Base-by-base conservation (phyloP, 768 basidiomycete genomes). In the Lentinula guzmanii region DNA sequence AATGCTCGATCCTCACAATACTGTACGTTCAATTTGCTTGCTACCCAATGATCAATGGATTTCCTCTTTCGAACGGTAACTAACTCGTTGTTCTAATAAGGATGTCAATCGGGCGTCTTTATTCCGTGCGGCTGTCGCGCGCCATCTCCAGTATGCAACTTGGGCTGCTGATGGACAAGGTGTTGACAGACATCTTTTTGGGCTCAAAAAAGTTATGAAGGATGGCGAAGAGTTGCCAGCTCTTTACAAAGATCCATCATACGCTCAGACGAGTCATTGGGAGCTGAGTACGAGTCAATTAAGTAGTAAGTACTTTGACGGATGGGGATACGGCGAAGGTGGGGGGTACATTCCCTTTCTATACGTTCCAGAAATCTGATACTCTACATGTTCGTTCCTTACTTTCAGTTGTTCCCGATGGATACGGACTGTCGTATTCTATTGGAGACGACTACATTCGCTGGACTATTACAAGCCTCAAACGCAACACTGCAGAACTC, bases 271-370 rank as follows among this genome's bases (percentile, higher is more conserved):
- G 48, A 85, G 72, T 63, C 91, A 96, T 72, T 99, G 97, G 97
- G 91, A 96, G 74, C 76, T 98, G 66, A 91, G 88, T 43, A 99
- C 97, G 18, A 90, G 87, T 64, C 92, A 97, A 73, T 76, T 98
- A 61, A 89, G 87, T 54, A 88, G 85, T 48, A 79, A 79, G 55
- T 95, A 82, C 72, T 77, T 99, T 37, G 92, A 95, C 66, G 94
- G 94, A 21, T 98, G 96, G 96, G 97, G 96, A 13, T 98, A 98
- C 70, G 94, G 95, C 7, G 93, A 96, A 82, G 91, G 91, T 92
- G 62, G 65, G 24, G 82, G 33, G 31, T 7, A 21, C 33, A 35
- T 34, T 53, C 33, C 24, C 1, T 5, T 4, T 53, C 33, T 6
- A 28, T 34, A n/a, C 13, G 4, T 53, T 33, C 5, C 5, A 24